Conservation (phyloP, 2,329 filamentous ascomycete species). For the Fusarium albosuccineum region DNA sequence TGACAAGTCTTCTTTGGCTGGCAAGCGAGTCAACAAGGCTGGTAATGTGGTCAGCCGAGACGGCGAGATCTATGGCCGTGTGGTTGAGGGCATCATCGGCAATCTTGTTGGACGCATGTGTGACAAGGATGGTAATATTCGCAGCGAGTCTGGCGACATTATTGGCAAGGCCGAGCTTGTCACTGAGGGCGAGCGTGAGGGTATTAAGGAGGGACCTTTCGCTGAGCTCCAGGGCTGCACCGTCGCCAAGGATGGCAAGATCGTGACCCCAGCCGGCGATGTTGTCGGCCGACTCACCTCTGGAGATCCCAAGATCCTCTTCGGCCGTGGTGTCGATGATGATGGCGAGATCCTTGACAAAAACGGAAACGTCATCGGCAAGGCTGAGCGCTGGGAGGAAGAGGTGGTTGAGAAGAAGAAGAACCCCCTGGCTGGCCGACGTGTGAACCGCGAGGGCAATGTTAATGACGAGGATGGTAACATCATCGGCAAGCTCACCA, state of each 20-base stretch:
- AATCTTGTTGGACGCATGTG: slow-evolving; percentile 76
- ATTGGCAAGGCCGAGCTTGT: slow-evolving; percentile 77
- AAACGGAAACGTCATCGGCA: slow-evolving; percentile 72
- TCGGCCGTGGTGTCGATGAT: slow-evolving; percentile 81
- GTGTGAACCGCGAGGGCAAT: slow-evolving; percentile 70
- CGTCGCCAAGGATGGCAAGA: slow-evolving; percentile 76
- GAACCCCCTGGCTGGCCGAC: slow-evolving; percentile 65
- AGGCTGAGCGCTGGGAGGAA: slow-evolving; percentile 72
- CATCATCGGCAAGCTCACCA: slow-evolving; percentile 75
- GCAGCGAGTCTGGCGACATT: slow-evolving; percentile 79
- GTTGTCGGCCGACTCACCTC: slow-evolving; percentile 78
- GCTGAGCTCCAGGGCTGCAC: slow-evolving; percentile 74
- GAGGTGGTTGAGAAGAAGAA: slow-evolving; percentile 65
- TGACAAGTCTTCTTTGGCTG: slow-evolving; percentile 73
- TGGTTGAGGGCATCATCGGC: slow-evolving; percentile 75
- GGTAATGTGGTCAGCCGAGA: slow-evolving; percentile 70
- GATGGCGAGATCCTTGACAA: slow-evolving; percentile 86
- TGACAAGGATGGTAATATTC: slow-evolving; percentile 78
- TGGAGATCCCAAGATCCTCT: slow-evolving; percentile 78
- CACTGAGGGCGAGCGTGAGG: slow-evolving; percentile 73
- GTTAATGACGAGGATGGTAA: slow-evolving; percentile 71
- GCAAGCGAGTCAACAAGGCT: slow-evolving; percentile 79
- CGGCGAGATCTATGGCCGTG: slow-evolving; percentile 71
- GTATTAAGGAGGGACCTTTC: slow-evolving; percentile 75
- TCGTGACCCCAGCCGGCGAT: slow-evolving; percentile 75